Percentiles rank a stretch among this genome's conserved stretches.
phyloP scores from a whole-genome alignment of 148 eudicot genomes.

The Oxyria digyna region DNA sequence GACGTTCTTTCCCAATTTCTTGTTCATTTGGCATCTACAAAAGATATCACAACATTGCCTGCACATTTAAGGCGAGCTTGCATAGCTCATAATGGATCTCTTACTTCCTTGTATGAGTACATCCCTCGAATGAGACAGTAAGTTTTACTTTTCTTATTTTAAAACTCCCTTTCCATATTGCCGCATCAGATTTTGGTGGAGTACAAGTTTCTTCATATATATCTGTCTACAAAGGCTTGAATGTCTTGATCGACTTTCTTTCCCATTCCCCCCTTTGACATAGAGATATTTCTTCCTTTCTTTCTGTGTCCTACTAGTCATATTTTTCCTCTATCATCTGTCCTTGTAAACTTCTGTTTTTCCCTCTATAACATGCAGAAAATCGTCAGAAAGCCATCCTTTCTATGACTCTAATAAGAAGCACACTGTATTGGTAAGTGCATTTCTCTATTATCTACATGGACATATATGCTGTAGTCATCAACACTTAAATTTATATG shows the following conservation, averaged over 20 bases:
- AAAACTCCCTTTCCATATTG: background rate
- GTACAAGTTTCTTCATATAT: background rate
- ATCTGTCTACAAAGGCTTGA: background rate
- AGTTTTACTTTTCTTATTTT: constrained; percentile 16
- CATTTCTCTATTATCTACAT: background rate
- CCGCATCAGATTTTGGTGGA: background rate
- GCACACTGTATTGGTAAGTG: constrained; percentile 50
- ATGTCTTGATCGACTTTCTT: background rate
- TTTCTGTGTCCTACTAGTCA: background rate
- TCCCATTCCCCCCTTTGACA: background rate
- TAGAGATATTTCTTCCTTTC: background rate
- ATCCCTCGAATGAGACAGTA: constrained; percentile 91
- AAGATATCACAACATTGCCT: constrained; percentile 43
- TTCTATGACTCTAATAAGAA: constrained; percentile 33
- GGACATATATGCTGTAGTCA: background rate
- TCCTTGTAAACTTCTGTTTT: background rate
- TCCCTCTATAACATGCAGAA: constrained; percentile 40
- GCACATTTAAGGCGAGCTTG: constrained; percentile 68
- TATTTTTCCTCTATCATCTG: background rate
- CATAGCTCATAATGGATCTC: constrained; percentile 68
- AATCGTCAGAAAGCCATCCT: constrained; percentile 28
- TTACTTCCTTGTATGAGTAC: constrained; percentile 68
- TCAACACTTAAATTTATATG: background rate
- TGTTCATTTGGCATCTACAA: constrained; percentile 53
- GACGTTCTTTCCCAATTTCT: constrained; percentile 72